These are phyloP conservation scores for Coniella lustricola DNA, from an alignment of 2,329 filamentous ascomycete species.

Conservation along the genomic window DNA sequence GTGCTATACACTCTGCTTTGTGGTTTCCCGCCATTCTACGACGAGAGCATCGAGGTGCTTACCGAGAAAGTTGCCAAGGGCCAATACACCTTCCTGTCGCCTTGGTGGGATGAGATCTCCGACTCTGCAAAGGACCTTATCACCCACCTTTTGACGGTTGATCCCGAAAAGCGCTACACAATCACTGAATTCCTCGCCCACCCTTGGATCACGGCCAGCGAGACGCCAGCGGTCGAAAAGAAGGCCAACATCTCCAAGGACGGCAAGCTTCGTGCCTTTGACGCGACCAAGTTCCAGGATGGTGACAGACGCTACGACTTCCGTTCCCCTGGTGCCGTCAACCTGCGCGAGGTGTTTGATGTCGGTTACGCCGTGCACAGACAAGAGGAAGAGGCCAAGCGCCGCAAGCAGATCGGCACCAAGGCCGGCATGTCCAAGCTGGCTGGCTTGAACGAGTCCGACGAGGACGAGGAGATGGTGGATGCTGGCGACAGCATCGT, in stretches of 20 bases:
- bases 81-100: conserved; percentile 94
- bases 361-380: conserved; percentile 96
- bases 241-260: conserved; percentile 36
- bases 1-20: conserved; percentile 95
- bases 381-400: conserved; percentile 92
- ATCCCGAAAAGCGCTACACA: conserved; percentile 89
- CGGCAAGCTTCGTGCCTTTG: conserved; percentile 47
- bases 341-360: conserved; percentile 94
- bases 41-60: conserved; percentile 93
- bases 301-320: conserved; percentile 76
- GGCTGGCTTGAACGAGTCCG: conserved; percentile 62
- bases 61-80: conserved; percentile 97
- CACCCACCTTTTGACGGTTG: conserved; percentile 85
- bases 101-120: conserved; percentile 99
- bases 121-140: conserved; percentile 91
- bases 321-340: conserved; percentile 89
- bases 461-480: conserved; percentile 51
- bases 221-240: conserved; percentile 52
- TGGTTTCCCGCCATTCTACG: conserved; percentile 96
- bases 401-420: conserved; percentile 73
- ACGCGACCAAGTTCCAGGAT: conserved; percentile 46
- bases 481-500: conserved; percentile 32
- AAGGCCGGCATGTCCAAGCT: conserved; percentile 53
- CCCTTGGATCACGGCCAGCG: conserved; percentile 76
- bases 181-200: conserved; percentile 92